Evolutionary conservation across 805 yeast genomes (phyloP), one percentile per base, ranked within the genome.

Genomic region (Candida fluviatilis): DNA sequence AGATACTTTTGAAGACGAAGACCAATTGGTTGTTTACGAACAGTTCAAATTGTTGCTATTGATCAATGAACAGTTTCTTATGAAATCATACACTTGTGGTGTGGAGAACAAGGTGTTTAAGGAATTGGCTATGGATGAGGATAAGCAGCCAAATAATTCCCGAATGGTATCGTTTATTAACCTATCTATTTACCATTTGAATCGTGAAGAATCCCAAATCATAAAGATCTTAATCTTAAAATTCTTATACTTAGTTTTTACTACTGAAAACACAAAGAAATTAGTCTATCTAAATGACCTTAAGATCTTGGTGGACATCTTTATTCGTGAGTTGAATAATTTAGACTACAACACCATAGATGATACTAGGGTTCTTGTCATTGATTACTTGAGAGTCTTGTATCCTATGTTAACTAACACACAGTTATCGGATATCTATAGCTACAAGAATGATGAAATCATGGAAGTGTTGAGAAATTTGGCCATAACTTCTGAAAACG

Each of bases 51-150:
- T 86, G 12, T 58, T 90, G 10, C 64, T 90, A 28, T 80, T 88
- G 1, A 64, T 90, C 18, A 90, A 90, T 59, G 96, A 90, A 55
- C 96, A 90, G 59, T 90, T 78, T 58, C 78, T 90, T 82, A 82
- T 87, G 76, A 44, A 67, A 48, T 57, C 71, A 47, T 50, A 70
- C 57, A 40, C 58, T 4, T 50, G 56, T 26, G 37, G 47, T 1
- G 35, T 45, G 18, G 75, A 80, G 49, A 74, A 73, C 46, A 49
- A 52, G 41, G 82, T 85, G 2, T 76, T 84, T 50, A 66, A 71
- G 4, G 71, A 74, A 2, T 55, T 90, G 38, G 62, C 73, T 28
- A 54, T 60, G 21, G 64, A 71, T n/a, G 61, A 64, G 18, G 48
- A 65, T 11, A 54, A 36, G 18, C 66, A 71, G 31, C 25, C 33